Base-by-base conservation (phyloP, 2,329 filamentous ascomycete species). In the Fusarium sp. region DNA sequence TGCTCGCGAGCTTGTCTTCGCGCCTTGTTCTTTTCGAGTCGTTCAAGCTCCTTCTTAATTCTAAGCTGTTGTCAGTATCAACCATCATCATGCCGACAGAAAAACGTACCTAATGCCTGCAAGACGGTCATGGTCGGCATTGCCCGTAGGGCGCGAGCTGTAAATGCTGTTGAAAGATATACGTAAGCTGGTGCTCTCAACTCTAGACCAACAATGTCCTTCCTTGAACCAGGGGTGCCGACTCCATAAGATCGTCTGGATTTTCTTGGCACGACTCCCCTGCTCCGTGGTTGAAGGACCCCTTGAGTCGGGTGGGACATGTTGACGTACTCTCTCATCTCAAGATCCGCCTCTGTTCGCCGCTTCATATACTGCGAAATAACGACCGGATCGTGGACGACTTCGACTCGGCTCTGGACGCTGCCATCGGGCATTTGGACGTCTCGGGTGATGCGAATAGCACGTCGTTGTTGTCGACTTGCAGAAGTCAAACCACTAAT, bases 11-110 rank as follows among this genome's bases (percentile, higher is more conserved):
- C 92, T 71, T 94, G 88, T 62, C 93, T 87, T 64, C 94, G 89
- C 64, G 96, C 93, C 67, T 92, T 92, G 80, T 98, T 99, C 71
- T 93, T 91, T 71, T 95, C 86, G 29, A 99, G 85, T 65, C 95
- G 90, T 48, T 87, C 87, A 49, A 96, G 84, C 75, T 98, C 94
- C 66, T 76, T 79, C 72, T 73, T 78, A 70, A 75, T 80, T 76
- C 73, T 78, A 36, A 8, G 7, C n/a, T 6, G 42, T 17, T 14
- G 59, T 73, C 47, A 73, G 63, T 48, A 31, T 38, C 9, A 5
- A 14, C 31, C 19, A 33, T 6, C 2, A 15, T 7, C 2, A 13
- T n/a, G 14, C 13, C 7, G 31, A 9, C 8, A 29, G 17, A 9
- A 14, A 4, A 38, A 64, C 73, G 49, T 73, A 78, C 76, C 75